Evolutionary conservation across 345 rosid genomes (phyloP).

Genomic region (Psidium friedrichsthalianum): DNA sequence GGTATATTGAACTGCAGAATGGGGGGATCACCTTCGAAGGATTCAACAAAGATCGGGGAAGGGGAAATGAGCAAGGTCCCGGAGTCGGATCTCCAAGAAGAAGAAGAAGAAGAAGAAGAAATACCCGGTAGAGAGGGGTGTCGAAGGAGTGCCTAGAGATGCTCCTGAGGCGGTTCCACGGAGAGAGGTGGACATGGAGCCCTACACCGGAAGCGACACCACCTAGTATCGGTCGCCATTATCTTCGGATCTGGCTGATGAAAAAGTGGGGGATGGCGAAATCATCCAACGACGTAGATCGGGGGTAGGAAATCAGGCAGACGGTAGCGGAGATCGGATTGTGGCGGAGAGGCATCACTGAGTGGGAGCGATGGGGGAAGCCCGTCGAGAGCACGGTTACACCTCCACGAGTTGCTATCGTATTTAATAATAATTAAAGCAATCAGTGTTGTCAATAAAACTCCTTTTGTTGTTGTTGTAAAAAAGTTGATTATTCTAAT

Average conservation of each 20-base stretch:
- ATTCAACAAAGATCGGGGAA: neutral
- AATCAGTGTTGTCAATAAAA: no score
- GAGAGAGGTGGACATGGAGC: constrained; percentile 62
- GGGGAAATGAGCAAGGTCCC: neutral
- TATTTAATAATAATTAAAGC: neutral
- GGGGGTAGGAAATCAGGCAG: no score
- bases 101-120: constrained; percentile 9
- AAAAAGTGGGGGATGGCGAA: neutral
- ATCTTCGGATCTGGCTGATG: neutral
- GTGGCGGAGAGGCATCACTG: neutral
- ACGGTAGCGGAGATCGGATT: constrained; percentile 2
- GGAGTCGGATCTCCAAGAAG: neutral
- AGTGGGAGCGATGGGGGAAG: neutral
- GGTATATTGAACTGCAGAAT: constrained; percentile 75
- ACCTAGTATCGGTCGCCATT: constrained; percentile 93
- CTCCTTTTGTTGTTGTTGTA: no score
- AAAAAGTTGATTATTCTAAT: no score
- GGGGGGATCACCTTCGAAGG: neutral
- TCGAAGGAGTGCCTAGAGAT: constrained; percentile 94
- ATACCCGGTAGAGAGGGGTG: constrained; percentile 81
- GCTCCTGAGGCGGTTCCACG: constrained; percentile 81
- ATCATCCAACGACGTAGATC: no score
- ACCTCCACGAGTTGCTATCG: neutral
- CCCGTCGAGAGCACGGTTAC: neutral
- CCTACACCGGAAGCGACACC: constrained; percentile 81